Conservation (phyloP, 2,329 filamentous ascomycete genomes). For the Ophiognomonia clavigignenti-juglandacearum region DNA sequence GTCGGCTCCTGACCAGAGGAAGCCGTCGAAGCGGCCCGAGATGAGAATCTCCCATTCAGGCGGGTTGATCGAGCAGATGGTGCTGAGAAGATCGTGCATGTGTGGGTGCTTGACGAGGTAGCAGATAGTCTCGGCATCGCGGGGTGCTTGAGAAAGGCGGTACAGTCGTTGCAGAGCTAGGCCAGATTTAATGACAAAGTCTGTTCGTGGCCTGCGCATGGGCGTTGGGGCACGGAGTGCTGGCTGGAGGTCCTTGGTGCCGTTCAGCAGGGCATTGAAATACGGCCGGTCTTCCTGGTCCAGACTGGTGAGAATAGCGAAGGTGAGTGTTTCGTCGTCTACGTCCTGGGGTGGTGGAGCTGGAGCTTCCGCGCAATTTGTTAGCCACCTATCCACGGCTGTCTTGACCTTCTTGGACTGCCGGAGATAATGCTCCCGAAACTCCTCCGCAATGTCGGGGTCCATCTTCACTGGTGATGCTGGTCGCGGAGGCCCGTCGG, state of each 20-base stretch:
- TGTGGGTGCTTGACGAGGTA: conserved; percentile 79
- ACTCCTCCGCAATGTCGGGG: conserved; percentile 90
- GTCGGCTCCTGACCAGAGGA: conserved; percentile 84
- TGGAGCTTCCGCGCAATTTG: conserved; percentile 68
- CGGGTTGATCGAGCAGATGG: conserved; percentile 78
- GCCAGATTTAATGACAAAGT: conserved; percentile 70
- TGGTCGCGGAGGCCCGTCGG: conserved; percentile 59
- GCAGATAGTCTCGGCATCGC: conserved; percentile 80
- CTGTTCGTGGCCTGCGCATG: conserved; percentile 58
- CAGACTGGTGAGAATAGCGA: conserved; percentile 88
- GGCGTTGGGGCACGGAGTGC: conserved; percentile 65
- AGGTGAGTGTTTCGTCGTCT: conserved; percentile 88
- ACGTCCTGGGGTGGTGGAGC: conserved; percentile 79
- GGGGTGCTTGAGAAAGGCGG: conserved; percentile 64
- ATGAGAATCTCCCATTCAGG: conserved; percentile 97
- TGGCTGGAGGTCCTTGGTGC: conserved; percentile 51
- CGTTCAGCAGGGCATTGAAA: conserved; percentile 74
- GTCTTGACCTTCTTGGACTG: conserved; percentile 89
- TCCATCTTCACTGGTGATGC: conserved; percentile 71
- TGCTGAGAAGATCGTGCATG: conserved; percentile 82
- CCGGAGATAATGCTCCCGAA: conserved; percentile 83
- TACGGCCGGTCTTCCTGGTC: conserved; percentile 69
- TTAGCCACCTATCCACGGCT: conserved; percentile 89
- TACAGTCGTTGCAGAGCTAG: conserved; percentile 82
- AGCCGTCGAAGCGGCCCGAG: conserved; percentile 91